Conservation (phyloP, 441 rosid genomes). For the Gossypium davidsonii region DNA sequence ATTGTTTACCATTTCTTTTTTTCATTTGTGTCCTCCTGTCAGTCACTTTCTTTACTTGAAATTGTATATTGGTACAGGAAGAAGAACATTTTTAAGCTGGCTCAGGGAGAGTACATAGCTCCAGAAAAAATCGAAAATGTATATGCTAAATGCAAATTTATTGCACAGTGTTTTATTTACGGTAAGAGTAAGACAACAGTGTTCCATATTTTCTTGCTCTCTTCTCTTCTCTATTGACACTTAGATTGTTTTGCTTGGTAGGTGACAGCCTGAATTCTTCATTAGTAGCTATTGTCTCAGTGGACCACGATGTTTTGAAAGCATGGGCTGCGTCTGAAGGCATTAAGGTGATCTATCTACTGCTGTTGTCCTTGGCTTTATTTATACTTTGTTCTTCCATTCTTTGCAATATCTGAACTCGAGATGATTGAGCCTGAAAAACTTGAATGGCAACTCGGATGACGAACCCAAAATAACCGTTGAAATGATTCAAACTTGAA, state of each 20-base stretch:
- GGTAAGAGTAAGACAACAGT: slow-evolving; percentile 58
- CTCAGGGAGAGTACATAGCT: slow-evolving; percentile 99
- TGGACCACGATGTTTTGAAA: slow-evolving; percentile 68
- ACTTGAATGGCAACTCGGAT: too few species aligned
- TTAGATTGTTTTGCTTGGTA: slow-evolving; percentile 21
- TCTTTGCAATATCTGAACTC: too few species aligned
- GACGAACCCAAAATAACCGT: too few species aligned
- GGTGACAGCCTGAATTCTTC: slow-evolving; percentile 95
- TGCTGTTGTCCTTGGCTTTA: neutral
- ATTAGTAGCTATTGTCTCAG: slow-evolving; percentile 79
- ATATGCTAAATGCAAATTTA: slow-evolving; percentile 81
- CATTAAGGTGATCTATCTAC: slow-evolving; percentile 50
- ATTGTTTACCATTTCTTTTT: neutral
- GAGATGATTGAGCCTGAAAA: too few species aligned
- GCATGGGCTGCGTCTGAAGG: slow-evolving; percentile 88
- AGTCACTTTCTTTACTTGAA: neutral
- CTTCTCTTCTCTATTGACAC: slow-evolving; percentile 15
- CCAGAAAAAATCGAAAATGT: slow-evolving; percentile 98
- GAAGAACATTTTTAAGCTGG: slow-evolving; percentile 97
- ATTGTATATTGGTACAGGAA: slow-evolving; percentile 47
- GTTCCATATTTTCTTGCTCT: neutral
- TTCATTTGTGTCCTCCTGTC: neutral
- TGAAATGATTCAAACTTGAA: too few species aligned
- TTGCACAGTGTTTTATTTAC: slow-evolving; percentile 77
- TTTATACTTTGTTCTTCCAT: too few species aligned